These are phyloP conservation scores for Jackrogersella multiformis DNA, from an alignment of 495 filamentous ascomycete genomes.

Conservation along the genomic window DNA sequence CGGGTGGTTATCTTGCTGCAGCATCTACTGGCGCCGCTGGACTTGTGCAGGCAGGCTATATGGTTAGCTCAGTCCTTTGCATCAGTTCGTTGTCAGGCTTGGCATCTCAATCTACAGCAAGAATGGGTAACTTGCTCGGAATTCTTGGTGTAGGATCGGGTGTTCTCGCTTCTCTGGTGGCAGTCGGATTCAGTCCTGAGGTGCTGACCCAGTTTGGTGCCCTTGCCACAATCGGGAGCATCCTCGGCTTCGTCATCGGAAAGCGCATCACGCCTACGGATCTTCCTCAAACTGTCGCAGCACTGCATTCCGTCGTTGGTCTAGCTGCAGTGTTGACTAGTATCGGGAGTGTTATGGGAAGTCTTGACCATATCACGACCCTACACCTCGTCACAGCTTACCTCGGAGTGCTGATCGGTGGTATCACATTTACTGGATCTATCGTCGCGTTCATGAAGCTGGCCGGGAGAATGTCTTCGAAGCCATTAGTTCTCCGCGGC, in stretches of 20 bases:
- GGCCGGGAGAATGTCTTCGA: constrained; percentile 78
- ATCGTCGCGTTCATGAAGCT: constrained; percentile 85
- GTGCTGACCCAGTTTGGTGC: constrained; percentile 75
- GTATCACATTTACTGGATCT: constrained; percentile 84
- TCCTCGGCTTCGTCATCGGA: constrained; percentile 74
- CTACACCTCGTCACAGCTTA: constrained; percentile 83
- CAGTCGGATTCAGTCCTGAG: constrained; percentile 78
- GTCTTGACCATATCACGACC: constrained; percentile 69
- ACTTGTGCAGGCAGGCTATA: constrained; percentile 81
- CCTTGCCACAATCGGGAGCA: constrained; percentile 72
- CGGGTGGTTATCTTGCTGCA: constrained; percentile 77
- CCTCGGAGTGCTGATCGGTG: constrained; percentile 80
- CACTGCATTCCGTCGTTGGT: constrained; percentile 83
- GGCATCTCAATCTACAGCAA: constrained; percentile 78
- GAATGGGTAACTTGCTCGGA: constrained; percentile 81
- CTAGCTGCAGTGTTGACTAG: constrained; percentile 83
- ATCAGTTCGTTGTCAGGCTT: constrained; percentile 77
- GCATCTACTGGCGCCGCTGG: constrained; percentile 80
- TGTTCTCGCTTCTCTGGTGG: constrained; percentile 77
- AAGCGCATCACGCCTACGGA: constrained; percentile 82
- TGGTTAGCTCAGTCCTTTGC: constrained; percentile 80
- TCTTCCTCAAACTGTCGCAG: constrained; percentile 82
- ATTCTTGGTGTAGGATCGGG: constrained; percentile 81
- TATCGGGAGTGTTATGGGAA: constrained; percentile 80
- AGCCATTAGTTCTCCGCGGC: constrained; percentile 71